Base-by-base conservation (phyloP, 2,329 filamentous ascomycete genomes). In the Fusarium torulosum region DNA sequence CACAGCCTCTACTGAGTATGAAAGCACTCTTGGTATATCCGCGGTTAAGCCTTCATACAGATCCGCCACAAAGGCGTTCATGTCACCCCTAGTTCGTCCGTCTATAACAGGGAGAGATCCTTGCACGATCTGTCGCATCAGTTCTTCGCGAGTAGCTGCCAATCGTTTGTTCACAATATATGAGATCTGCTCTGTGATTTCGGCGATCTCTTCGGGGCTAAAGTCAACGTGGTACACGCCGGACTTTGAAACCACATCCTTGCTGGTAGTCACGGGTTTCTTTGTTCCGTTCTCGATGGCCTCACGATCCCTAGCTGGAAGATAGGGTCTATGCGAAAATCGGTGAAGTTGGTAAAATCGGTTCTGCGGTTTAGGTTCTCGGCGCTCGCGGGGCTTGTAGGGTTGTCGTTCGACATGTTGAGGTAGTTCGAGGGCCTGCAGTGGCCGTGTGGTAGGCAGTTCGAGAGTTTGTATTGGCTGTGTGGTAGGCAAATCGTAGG, bases 221-320 rank as follows among this genome's bases (percentile, higher is more conserved):
- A 86, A 85, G 67, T 85, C 84, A 8, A 84, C 81, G 61, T 86
- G 84, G 19, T 83, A 77, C 0, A 76, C 67, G 4, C 42, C 47
- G 17, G 67, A 69, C 10, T 68, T 46, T 9, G 54, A 41, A 11
- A 38, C 23, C 19, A 53, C 41, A 19, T 63, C 53, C 11, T 20
- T 53, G 38, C 40, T 31, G 6, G 46, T 25, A 8, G 38, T 56
- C 33, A 71, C 19, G 1, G 50, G 51, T 5, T 51, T 50, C 31
- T 52, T 59, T 21, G 69, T 44, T 4, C 77, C 75, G 17, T 57
- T 66, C 11, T 66, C 63, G 40, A 79, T 77, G 1, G 67, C 60
- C n/a, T 73, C 62, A 15, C 77, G 75, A 38, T 75, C 70, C 31
- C 57, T 35, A 4, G 69, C 68, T 10, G 68, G 65, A 14, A 72